phyloP scores from a whole-genome alignment of 768 basidiomycete genomes.

The Pleurotus eryngii region DNA sequence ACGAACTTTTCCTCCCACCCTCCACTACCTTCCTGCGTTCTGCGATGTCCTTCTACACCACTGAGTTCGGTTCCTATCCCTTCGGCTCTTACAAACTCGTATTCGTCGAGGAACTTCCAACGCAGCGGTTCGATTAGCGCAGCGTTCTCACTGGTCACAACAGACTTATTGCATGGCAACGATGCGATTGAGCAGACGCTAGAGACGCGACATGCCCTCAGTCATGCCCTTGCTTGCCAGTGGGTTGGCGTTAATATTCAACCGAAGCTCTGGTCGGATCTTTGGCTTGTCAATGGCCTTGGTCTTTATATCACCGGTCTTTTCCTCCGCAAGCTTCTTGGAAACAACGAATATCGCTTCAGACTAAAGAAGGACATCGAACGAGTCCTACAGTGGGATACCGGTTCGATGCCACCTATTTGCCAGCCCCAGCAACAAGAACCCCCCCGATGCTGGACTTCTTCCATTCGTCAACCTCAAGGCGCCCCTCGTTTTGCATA shows the following conservation, averaged over 20 bases:
- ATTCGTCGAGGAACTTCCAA: slow-evolving; percentile 86
- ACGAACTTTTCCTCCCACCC: slow-evolving; percentile 64
- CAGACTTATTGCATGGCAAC: slow-evolving; percentile 82
- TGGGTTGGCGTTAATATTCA: slow-evolving; percentile 98
- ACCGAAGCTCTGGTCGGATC: slow-evolving; percentile 88
- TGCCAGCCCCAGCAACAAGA: slow-evolving; percentile 85
- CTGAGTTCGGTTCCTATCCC: slow-evolving; percentile 94
- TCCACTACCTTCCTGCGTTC: slow-evolving; percentile 77
- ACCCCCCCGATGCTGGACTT: slow-evolving; percentile 72
- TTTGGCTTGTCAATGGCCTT: slow-evolving; percentile 95
- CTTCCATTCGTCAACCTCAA: slow-evolving; percentile 94
- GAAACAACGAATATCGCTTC: slow-evolving; percentile 97
- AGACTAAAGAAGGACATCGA: slow-evolving; percentile 96
- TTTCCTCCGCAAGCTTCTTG: slow-evolving; percentile 82
- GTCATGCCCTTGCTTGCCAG: slow-evolving; percentile 89
- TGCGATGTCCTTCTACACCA: slow-evolving; percentile 89
- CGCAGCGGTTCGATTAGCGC: slow-evolving; percentile 80
- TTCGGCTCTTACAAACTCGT: slow-evolving; percentile 93
- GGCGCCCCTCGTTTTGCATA: slow-evolving; percentile 93
- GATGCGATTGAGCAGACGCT: slow-evolving; percentile 91
- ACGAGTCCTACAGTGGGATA: slow-evolving; percentile 83
- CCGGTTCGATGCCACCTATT: slow-evolving; percentile 86
- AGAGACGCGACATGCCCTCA: slow-evolving; percentile 82
- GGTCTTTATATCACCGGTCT: slow-evolving; percentile 87
- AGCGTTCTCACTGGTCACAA: slow-evolving; percentile 73